Conservation (phyloP, 192 early-diverging fungal genomes). For the Coemansia sp. region DNA sequence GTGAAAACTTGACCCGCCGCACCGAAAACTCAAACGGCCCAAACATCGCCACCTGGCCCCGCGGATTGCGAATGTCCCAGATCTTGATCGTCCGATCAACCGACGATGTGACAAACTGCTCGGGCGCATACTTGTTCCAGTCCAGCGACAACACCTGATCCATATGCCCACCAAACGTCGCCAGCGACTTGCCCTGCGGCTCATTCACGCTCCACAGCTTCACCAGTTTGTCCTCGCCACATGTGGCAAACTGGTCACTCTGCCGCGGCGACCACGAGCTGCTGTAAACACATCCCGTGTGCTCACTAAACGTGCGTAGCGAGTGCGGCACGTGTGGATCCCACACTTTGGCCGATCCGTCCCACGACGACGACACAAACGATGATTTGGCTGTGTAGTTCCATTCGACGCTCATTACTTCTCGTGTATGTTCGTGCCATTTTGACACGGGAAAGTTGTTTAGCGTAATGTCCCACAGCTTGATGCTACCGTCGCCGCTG, state of each 20-base stretch:
- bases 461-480: constrained; percentile 85
- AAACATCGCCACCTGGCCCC: constrained; percentile 70
- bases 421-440: constrained; percentile 91
- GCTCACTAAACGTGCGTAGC: constrained; percentile 83
- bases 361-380: constrained; percentile 94
- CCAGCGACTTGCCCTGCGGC: constrained; percentile 59
- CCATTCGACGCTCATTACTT: constrained; percentile 95
- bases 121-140: constrained; percentile 95
- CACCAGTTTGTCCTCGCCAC: constrained; percentile 84
- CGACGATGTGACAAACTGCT: constrained; percentile 82
- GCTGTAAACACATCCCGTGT: constrained; percentile 90
- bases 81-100: constrained; percentile 87
- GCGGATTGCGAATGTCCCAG: constrained; percentile 85
- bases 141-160: constrained; percentile 90
- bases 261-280: constrained; percentile 81
- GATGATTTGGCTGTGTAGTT: constrained; percentile 86
- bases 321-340: constrained; percentile 74
- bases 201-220: constrained; percentile 89
- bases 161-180: constrained; percentile 74
- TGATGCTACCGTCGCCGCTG: constrained; percentile 93
- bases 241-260: constrained; percentile 79
- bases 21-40: constrained; percentile 92
- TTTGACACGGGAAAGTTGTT: constrained; percentile 68
- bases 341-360: constrained; percentile 96
- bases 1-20: constrained; percentile 88